These are phyloP conservation scores for Alternaria conjuncta DNA, from an alignment of 2,329 filamentous ascomycete species.

Conservation along the genomic window DNA sequence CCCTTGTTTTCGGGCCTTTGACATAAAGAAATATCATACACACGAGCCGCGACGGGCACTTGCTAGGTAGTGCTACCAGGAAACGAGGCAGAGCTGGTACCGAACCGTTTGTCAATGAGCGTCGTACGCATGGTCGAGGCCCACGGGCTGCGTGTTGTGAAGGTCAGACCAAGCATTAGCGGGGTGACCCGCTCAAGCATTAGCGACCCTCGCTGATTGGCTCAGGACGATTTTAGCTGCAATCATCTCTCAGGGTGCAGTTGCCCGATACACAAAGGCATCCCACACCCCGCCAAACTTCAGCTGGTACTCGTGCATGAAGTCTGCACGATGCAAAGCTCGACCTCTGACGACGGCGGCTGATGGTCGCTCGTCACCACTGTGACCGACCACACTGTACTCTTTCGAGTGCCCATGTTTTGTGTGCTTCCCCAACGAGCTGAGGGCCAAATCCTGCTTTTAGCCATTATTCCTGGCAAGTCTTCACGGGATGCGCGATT, in stretches of 20 bases:
- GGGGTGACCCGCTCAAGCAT: neutral
- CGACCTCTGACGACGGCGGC: neutral
- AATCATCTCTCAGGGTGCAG: neutral
- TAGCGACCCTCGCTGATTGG: neutral
- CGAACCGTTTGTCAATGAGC: neutral
- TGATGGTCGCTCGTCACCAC: neutral
- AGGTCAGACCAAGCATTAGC: slow-evolving; percentile 5
- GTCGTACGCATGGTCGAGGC: neutral
- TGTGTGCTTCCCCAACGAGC: neutral
- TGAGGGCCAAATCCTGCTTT: neutral
- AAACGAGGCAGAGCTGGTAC: neutral
- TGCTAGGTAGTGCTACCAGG: neutral
- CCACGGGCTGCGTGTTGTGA: neutral
- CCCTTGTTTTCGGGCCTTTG: neutral
- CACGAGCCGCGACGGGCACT: neutral
- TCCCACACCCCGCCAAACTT: neutral
- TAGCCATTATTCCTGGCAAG: neutral
- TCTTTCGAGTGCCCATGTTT: neutral
- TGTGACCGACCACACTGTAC: neutral
- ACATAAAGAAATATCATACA: neutral
- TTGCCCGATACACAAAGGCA: neutral
- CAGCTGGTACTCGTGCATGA: neutral
- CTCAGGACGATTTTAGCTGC: neutral
- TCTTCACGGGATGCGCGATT: neutral
- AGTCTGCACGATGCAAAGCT: neutral